Conservation (phyloP, 73 alveolate genomes). For the Effrenium voratum region DNA sequence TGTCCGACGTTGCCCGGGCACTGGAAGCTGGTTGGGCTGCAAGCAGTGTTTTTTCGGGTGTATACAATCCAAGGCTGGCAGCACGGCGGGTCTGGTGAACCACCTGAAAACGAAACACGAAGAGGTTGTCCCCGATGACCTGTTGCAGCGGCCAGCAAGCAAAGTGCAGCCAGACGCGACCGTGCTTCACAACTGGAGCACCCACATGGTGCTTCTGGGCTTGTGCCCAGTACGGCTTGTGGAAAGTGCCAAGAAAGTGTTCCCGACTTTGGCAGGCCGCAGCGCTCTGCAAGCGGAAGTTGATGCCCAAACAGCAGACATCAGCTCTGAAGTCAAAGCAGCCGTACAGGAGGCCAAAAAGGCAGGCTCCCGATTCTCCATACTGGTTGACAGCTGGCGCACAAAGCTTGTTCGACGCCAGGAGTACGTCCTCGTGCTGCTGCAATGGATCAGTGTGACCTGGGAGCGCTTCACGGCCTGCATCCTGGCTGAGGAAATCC, state of each 20-base stretch:
- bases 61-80: not conserved
- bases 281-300: not conserved
- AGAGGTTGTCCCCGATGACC: not conserved
- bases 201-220: not conserved
- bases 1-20: not conserved
- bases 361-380: not conserved
- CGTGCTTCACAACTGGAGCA: slow-evolving; percentile 12
- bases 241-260: not conserved
- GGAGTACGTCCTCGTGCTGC: not conserved
- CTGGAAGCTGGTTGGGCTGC: not conserved
- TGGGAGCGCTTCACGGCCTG: not conserved
- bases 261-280: not conserved
- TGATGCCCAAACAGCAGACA: not conserved
- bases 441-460: not conserved
- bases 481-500: not conserved
- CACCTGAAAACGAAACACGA: not conserved
- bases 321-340: not conserved
- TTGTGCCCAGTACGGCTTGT: not conserved
- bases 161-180: not conserved
- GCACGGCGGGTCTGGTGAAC: not conserved
- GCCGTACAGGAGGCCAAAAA: not conserved
- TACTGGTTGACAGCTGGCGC: not conserved
- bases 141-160: not conserved
- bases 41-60: not conserved
- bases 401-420: not conserved